Evolutionary conservation across 371 early-diverging fungal genomes (phyloP).

Genomic region (Parasitella parasitica): DNA sequence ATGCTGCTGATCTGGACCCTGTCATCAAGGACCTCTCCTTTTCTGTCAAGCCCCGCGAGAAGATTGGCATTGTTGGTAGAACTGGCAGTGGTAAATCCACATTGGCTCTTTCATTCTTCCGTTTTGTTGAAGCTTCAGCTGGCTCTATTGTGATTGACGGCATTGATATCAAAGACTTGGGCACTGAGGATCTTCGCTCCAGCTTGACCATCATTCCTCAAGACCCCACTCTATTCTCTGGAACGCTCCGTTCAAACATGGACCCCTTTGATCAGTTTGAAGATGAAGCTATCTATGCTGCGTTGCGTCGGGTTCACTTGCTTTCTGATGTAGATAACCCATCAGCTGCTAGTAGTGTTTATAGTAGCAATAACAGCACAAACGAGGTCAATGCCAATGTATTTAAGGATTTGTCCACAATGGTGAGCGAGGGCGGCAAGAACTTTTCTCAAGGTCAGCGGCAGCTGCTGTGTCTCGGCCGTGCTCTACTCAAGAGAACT

Average conservation of each 20-base stretch:
- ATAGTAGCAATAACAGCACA: not conserved
- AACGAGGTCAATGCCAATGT: conserved; percentile 15
- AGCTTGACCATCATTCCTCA: conserved; percentile 80
- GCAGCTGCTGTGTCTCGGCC: conserved; percentile 80
- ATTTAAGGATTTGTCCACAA: conserved; percentile 18
- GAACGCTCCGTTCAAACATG: conserved; percentile 67
- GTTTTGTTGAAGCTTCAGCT: conserved; percentile 67
- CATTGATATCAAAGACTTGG: conserved; percentile 71
- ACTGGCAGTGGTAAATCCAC: conserved; percentile 83
- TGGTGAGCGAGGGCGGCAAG: conserved; percentile 70
- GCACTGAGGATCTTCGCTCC: conserved; percentile 69
- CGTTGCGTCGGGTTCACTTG: conserved; percentile 59
- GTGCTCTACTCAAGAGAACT: conserved; percentile 64
- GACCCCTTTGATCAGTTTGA: conserved; percentile 66
- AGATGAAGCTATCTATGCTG: conserved; percentile 69
- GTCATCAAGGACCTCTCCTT: conserved; percentile 72
- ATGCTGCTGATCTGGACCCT: conserved; percentile 64
- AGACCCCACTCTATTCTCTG: conserved; percentile 81
- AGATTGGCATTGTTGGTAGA: conserved; percentile 77
- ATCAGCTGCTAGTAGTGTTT: conserved; percentile 26
- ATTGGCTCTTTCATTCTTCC: conserved; percentile 71
- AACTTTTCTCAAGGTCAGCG: conserved; percentile 82
- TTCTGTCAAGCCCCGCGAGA: conserved; percentile 59
- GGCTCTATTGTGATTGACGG: conserved; percentile 79
- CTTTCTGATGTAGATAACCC: not conserved